phyloP scores from a whole-genome alignment of 805 yeast species.

The Lipomyces orientalis region DNA sequence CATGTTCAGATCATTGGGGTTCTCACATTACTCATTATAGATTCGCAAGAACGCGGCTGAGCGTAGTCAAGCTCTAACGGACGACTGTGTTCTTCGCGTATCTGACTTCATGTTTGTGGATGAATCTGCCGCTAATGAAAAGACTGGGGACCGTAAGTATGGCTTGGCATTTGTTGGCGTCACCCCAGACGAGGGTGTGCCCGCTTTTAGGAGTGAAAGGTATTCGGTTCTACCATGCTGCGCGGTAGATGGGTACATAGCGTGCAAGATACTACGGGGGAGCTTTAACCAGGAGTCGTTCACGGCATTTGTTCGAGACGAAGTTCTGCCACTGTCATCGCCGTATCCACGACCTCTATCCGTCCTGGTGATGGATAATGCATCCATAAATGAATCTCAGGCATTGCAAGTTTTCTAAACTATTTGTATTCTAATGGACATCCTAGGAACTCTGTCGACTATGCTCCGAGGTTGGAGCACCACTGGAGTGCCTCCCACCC shows the following conservation, averaged over 20 bases:
- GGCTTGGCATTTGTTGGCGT: background rate
- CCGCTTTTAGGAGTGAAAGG: slow-evolving; percentile 3
- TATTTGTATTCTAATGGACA: too few relatives aligned
- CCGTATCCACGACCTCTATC: slow-evolving; percentile 5
- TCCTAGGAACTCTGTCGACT: too few relatives aligned
- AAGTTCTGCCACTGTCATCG: slow-evolving; percentile 1
- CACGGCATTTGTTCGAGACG: slow-evolving; percentile 3
- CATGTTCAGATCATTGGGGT: background rate
- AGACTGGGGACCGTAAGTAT: background rate
- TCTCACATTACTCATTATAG: too few relatives aligned
- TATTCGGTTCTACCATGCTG: background rate
- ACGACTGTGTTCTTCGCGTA: background rate
- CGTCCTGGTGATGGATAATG: too few relatives aligned
- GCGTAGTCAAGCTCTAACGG: slow-evolving; percentile 3
- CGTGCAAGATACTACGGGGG: background rate
- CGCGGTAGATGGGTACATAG: background rate
- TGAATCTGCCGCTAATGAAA: slow-evolving; percentile 1
- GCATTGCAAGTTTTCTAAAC: too few relatives aligned
- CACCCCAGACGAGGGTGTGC: slow-evolving; percentile 1
- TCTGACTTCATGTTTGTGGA: background rate
- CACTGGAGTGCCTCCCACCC: background rate
- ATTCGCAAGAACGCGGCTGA: slow-evolving; percentile 3
- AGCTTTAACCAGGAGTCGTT: background rate
- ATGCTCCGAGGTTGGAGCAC: background rate
- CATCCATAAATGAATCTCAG: too few relatives aligned